Conservation (phyloP, 1,139 yeast species). For the Lipomyces yarrowii region DNA sequence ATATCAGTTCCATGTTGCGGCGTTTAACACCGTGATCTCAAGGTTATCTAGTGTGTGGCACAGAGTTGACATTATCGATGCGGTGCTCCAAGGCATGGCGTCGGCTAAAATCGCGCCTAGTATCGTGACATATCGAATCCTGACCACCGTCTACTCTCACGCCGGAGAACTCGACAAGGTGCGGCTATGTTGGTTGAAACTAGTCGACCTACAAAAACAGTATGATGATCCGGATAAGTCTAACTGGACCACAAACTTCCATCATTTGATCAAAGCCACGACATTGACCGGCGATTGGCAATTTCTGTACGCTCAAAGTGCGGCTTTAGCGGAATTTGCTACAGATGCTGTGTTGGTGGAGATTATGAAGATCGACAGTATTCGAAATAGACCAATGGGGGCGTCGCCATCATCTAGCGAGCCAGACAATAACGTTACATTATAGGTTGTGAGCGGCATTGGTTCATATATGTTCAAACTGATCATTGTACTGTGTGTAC, state of each 20-base stretch:
- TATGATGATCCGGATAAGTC: not conserved
- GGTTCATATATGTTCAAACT: not conserved
- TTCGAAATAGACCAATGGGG: not conserved
- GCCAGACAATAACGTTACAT: not conserved
- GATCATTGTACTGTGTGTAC: not conserved
- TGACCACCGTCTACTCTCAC: conserved; percentile 9
- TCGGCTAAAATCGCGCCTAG: conserved; percentile 12
- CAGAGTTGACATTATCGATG: conserved; percentile 8
- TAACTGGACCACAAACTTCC: conserved; percentile 16
- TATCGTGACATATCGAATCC: conserved; percentile 20
- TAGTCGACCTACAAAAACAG: conserved; percentile 8
- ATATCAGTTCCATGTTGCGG: not conserved
- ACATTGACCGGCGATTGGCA: conserved; percentile 15
- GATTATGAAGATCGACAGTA: conserved; percentile 2
- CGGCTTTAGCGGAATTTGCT: not conserved
- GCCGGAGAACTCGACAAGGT: not conserved
- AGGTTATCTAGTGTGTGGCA: conserved; percentile 10
- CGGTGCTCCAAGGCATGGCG: conserved; percentile 16
- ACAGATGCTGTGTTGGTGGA: not conserved
- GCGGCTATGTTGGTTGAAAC: conserved; percentile 9
- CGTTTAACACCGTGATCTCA: conserved; percentile 17
- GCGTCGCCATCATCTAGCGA: not conserved
- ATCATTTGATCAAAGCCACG: conserved; percentile 17
- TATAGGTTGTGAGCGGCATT: not conserved
- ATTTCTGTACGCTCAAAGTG: conserved; percentile 12